Evolutionary conservation across 805 yeast species (phyloP).

Genomic region (Sugiyamaella mastotermitis): DNA sequence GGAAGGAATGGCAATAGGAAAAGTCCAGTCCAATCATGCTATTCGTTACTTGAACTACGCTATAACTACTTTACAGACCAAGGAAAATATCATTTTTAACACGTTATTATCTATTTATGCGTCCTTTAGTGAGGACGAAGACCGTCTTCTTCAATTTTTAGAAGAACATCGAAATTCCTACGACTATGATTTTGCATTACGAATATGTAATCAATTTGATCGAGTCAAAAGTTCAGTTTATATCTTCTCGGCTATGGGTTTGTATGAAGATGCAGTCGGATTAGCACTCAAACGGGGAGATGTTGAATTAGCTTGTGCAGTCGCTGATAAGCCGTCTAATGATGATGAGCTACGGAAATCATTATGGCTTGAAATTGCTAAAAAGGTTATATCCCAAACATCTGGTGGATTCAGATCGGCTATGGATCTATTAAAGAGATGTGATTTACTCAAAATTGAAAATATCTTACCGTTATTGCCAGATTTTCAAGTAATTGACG

Average conservation of each 20-base stretch:
- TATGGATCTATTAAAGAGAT: slow-evolving; percentile 22
- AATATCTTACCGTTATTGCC: slow-evolving; percentile 84
- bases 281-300: slow-evolving; percentile 61
- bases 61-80: slow-evolving; percentile 39
- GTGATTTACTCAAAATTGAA: slow-evolving; percentile 49
- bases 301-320: slow-evolving; percentile 49
- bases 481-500: slow-evolving; percentile 72
- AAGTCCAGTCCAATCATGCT: slow-evolving; percentile 52
- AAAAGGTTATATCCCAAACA: slow-evolving; percentile 34
- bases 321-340: slow-evolving; percentile 51
- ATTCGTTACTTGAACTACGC: slow-evolving; percentile 56
- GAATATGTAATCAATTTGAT: slow-evolving; percentile 59
- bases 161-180: slow-evolving; percentile 39
- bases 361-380: slow-evolving; percentile 67
- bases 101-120: slow-evolving; percentile 64
- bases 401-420: slow-evolving; percentile 29
- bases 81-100: slow-evolving; percentile 51
- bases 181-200: slow-evolving; percentile 68
- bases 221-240: slow-evolving; percentile 62
- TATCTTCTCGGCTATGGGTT: slow-evolving; percentile 59
- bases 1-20: slow-evolving; percentile 26
- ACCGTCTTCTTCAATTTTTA: slow-evolving; percentile 44
- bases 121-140: slow-evolving; percentile 41
- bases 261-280: slow-evolving; percentile 75
- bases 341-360: slow-evolving; percentile 53